A percentile compares a stretch with the other conserved stretches of the same genome.
phyloP scores from a whole-genome alignment of 352 stramenopile species.

The Phytophthora syringae region DNA sequence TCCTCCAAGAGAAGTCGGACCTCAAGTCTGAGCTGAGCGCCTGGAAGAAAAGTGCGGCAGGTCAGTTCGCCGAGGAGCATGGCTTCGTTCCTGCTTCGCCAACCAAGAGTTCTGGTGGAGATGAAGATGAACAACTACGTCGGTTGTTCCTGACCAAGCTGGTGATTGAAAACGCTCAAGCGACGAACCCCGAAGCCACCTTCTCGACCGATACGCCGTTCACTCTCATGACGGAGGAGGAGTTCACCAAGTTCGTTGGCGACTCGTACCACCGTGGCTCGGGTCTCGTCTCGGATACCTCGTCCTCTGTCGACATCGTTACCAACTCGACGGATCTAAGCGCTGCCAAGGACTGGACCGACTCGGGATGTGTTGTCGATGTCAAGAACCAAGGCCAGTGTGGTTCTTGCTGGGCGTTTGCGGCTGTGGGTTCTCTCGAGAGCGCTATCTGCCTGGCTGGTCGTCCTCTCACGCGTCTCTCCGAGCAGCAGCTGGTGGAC shows the following conservation, averaged over 20 bases:
- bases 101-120: not conserved
- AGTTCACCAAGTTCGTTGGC: constrained; percentile 65
- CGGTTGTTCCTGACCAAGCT: constrained; percentile 74
- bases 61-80: constrained; percentile 55
- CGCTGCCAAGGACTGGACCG: constrained; percentile 65
- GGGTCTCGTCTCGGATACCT: constrained; percentile 3
- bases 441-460: constrained; percentile 89
- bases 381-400: constrained; percentile 98
- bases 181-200: constrained; percentile 57
- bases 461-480: constrained; percentile 78
- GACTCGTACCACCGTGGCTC: constrained; percentile 41
- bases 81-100: constrained; percentile 40
- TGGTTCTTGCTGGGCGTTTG: constrained; percentile 98
- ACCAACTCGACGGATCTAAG: constrained; percentile 22
- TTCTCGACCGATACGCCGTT: constrained; percentile 80
- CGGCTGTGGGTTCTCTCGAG: constrained; percentile 91
- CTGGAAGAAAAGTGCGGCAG: constrained; percentile 63
- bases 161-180: constrained; percentile 55
- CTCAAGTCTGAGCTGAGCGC: constrained; percentile 48
- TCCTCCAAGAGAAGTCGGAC: constrained; percentile 48
- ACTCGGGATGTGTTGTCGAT: constrained; percentile 53
- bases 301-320: not conserved
- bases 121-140: constrained; percentile 52
- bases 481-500: constrained; percentile 93
- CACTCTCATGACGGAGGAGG: constrained; percentile 72